Conservation (phyloP, 345 rosid genomes). For the Euphorbia lathyris region DNA sequence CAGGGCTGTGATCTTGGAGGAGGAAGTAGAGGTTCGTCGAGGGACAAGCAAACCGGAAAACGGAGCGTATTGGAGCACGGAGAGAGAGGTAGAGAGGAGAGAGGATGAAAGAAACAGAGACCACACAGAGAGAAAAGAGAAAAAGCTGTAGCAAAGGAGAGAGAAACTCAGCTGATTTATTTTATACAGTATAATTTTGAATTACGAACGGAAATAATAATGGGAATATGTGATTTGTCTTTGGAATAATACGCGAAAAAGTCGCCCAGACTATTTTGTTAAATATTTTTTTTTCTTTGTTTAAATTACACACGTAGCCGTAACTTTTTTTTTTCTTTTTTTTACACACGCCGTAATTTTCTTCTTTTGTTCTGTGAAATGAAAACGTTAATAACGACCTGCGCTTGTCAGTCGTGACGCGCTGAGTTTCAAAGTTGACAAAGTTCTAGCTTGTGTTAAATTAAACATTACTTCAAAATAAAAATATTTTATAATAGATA, state of each 20-base stretch:
- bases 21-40: not conserved
- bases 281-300: not conserved
- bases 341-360: too few species aligned
- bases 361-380: not conserved
- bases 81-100: not conserved
- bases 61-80: constrained; percentile 2
- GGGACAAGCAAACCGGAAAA: not conserved
- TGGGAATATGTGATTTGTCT: not conserved
- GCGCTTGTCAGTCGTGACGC: not conserved
- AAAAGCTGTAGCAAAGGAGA: not conserved
- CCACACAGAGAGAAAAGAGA: not conserved
- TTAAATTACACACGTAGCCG: not conserved
- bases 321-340: not conserved
- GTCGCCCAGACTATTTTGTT: not conserved
- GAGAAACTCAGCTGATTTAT: not conserved
- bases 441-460: not conserved
- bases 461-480: too few species aligned
- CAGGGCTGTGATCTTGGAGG: not conserved
- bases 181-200: not conserved
- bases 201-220: not conserved
- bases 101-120: not conserved
- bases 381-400: not conserved
- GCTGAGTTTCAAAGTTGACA: not conserved
- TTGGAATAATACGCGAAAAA: not conserved
- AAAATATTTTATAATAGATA: too few species aligned